phyloP scores from a whole-genome alignment of 108 stramenopile species.

The Cyclotella baltica region DNA sequence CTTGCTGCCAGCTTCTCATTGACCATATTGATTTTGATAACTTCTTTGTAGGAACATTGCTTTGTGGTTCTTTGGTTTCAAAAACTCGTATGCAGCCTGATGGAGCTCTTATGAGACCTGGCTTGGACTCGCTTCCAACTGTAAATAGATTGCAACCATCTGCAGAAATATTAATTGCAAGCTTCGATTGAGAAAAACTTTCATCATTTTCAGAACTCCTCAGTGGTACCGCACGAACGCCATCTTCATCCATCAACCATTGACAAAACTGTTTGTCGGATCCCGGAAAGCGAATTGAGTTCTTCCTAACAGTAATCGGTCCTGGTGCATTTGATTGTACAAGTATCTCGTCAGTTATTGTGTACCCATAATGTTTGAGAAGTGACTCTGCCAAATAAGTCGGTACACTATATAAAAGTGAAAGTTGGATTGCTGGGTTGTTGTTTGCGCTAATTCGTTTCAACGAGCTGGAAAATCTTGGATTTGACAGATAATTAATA shows the following conservation, averaged over 20 bases:
- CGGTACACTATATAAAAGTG: slow-evolving; percentile 46
- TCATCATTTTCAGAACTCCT: neutral
- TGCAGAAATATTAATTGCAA: neutral
- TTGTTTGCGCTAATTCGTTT: neutral
- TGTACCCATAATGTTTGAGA: slow-evolving; percentile 37
- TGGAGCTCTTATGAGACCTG: slow-evolving; percentile 26
- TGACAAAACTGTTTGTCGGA: slow-evolving; percentile 41
- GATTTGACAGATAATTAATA: slow-evolving; percentile 18
- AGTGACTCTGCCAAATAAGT: slow-evolving; percentile 32
- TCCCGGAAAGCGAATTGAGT: slow-evolving; percentile 44
- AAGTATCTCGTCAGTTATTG: slow-evolving; percentile 34
- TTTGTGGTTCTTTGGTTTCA: slow-evolving; percentile 8
- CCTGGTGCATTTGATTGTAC: slow-evolving; percentile 33
- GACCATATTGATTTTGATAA: slow-evolving; percentile 59
- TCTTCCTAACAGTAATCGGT: slow-evolving; percentile 47
- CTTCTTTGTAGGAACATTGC: neutral
- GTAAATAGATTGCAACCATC: slow-evolving; percentile 20
- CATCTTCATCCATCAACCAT: slow-evolving; percentile 45
- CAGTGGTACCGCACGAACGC: slow-evolving; percentile 28
- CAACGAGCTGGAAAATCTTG: neutral
- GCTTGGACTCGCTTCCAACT: neutral
- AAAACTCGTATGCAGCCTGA: slow-evolving; percentile 34
- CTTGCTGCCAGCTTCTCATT: slow-evolving; percentile 55
- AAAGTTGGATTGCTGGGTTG: slow-evolving; percentile 23
- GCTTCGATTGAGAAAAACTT: neutral